Evolutionary conservation across 1,284 basidiomycete species (phyloP).

Genomic region (Pseudomicrostroma phylloplanum): DNA sequence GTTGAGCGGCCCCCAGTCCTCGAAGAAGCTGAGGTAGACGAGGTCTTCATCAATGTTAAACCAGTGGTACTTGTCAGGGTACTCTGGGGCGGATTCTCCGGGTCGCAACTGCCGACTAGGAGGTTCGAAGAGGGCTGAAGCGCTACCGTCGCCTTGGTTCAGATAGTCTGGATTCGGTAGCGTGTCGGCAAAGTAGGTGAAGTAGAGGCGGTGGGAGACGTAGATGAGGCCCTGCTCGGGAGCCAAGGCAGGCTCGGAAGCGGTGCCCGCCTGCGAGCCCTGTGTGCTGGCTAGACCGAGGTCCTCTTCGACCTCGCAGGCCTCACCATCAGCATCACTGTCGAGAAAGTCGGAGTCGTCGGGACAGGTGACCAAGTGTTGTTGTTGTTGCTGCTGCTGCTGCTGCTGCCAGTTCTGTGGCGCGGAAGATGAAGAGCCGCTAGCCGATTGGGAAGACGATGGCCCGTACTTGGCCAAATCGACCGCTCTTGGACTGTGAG

Average conservation of each 20-base stretch:
- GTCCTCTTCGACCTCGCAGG: background rate
- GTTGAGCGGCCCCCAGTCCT: constrained; percentile 62
- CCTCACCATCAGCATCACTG: constrained; percentile 4
- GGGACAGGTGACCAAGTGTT: background rate
- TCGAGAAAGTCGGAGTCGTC: constrained; percentile 7
- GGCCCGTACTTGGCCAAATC: background rate
- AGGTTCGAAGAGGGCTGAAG: constrained; percentile 12
- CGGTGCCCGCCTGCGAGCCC: background rate
- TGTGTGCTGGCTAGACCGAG: background rate
- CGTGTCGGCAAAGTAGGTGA: constrained; percentile 28
- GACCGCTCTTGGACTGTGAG: background rate
- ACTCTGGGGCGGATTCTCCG: constrained; percentile 20
- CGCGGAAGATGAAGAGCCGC: background rate
- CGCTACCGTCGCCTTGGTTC: constrained; percentile 2
- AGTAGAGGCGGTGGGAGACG: constrained; percentile 40
- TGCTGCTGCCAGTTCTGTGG: background rate
- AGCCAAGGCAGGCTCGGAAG: background rate
- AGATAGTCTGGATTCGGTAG: constrained; percentile 15
- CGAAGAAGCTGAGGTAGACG: constrained; percentile 76
- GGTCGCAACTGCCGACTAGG: constrained; percentile 13
- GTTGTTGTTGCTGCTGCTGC: background rate
- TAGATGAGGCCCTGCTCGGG: constrained; percentile 20
- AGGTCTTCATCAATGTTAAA: constrained; percentile 74
- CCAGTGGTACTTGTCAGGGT: constrained; percentile 33
- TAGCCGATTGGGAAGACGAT: background rate